Evolutionary conservation across 306 rosid genomes (phyloP).

Genomic region (Glycyrrhiza uralensis): DNA sequence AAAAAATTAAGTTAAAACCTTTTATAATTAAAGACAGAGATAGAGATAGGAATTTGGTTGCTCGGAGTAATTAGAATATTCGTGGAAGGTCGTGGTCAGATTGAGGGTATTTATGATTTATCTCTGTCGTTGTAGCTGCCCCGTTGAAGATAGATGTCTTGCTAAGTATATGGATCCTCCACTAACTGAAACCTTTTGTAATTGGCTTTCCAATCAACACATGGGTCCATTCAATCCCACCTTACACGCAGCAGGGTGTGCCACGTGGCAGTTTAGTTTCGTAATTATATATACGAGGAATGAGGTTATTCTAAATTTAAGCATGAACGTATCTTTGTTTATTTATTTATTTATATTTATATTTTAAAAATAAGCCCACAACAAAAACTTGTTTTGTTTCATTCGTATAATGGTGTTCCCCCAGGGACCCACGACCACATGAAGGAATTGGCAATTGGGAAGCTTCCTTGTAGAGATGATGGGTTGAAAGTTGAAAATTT

Average conservation of each 20-base stretch:
- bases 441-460: constrained; percentile 30
- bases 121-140: neutral
- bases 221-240: constrained; percentile 46
- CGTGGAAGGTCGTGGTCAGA: neutral
- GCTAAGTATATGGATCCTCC: constrained; percentile 49
- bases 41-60: too few species aligned
- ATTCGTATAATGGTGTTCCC: neutral
- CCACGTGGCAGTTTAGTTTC: constrained; percentile 25
- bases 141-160: constrained; percentile 25
- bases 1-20: too few species aligned
- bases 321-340: neutral
- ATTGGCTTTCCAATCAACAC: constrained; percentile 46
- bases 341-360: neutral
- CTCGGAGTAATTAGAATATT: constrained; percentile 47
- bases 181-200: constrained; percentile 32
- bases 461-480: constrained; percentile 23
- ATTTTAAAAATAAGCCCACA: neutral
- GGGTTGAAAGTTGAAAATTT: constrained; percentile 6
- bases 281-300: neutral
- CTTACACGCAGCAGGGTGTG: constrained; percentile 24
- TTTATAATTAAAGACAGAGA: too few species aligned
- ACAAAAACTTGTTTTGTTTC: neutral
- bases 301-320: neutral
- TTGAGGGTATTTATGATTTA: neutral
- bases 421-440: constrained; percentile 7